phyloP scores from a whole-genome alignment of 257 asterid genomes.

The Misopates orontium region DNA sequence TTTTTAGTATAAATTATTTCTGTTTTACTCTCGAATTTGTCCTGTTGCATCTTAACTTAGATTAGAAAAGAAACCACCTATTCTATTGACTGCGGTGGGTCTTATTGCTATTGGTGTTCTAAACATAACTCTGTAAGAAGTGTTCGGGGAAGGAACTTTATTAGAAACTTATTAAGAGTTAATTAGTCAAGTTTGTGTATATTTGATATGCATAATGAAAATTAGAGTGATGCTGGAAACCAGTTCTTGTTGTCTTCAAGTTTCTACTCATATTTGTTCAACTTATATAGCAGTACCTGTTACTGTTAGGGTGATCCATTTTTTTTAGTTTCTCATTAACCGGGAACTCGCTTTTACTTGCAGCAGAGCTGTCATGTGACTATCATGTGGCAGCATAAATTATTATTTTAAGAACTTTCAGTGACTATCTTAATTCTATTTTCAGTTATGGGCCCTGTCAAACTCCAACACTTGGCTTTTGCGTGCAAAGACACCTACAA shows the following conservation, averaged over 20 bases:
- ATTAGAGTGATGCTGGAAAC: not conserved
- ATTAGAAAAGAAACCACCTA: not conserved
- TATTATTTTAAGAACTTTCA: constrained; percentile 20
- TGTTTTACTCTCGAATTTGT: not conserved
- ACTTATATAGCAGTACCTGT: constrained; percentile 6
- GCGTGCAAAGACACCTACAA: constrained; percentile 86
- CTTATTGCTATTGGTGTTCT: constrained; percentile 1
- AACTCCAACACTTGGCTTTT: constrained; percentile 92
- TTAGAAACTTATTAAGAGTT: constrained; percentile 1
- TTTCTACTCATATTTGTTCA: not conserved
- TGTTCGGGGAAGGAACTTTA: not conserved
- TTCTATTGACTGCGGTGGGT: not conserved
- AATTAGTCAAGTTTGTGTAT: constrained; percentile 8
- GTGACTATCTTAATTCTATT: constrained; percentile 26
- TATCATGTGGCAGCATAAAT: constrained; percentile 5
- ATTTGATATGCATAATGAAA: constrained; percentile 9
- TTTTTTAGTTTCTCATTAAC: constrained; percentile 11
- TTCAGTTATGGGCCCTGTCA: constrained; percentile 95
- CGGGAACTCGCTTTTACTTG: not conserved
- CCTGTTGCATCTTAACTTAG: not conserved
- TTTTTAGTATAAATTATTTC: constrained; percentile 1
- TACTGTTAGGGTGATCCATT: constrained; percentile 10
- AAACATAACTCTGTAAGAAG: not conserved
- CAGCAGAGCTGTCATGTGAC: constrained; percentile 6
- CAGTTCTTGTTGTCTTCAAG: not conserved